Evolutionary conservation across 345 rosid species (phyloP), one percentile per base, ranked within the genome.

Genomic region (Sonneratia caseolaris): DNA sequence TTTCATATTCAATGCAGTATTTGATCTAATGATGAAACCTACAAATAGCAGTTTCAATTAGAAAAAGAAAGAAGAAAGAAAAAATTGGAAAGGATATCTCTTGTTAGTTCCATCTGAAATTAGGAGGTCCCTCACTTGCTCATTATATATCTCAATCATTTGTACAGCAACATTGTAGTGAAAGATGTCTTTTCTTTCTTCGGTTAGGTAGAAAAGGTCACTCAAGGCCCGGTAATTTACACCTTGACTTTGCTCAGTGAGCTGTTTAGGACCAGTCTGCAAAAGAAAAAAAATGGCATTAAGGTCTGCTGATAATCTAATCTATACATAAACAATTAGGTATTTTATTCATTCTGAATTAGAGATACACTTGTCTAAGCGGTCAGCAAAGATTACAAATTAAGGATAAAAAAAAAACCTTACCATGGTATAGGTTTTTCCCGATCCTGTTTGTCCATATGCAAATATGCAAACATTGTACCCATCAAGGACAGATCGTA

Each of bases 381-480:
- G 22, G 19, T 51, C 57, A 38, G 49, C 22, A 40, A 47, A 49
- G 66, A n/a, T 66, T n/a, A 32, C 51, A 69, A 62, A 68, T 22
- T 43, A 47, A 27, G 37, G 35, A 21, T 7, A 10, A 35, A 32
- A 40, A 40, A 1, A 32, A n/a, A 55, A 68, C 3, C 82, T 75
- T 86, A 94, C 98, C 98, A 94, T 94, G 14, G 98, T 94, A 75
- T 40, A 88, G 49, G 98, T 94, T 81, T 94, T 94, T 68, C 98
- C 98, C 7, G 98, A 94, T 75, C 97, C 97, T 6, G 97, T 94
- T 80, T 94, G 98, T 19, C 98, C 97, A 75, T 94, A 91, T 70
- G 98, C 98, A 90, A 94, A 94, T 81, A 94, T 94, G 84, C 98
- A 94, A 37, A 94, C 97, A 79, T 91, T 94, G 81, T 83, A 94